phyloP scores from a whole-genome alignment of 768 basidiomycete genomes.

The Gymnopilus junonius region DNA sequence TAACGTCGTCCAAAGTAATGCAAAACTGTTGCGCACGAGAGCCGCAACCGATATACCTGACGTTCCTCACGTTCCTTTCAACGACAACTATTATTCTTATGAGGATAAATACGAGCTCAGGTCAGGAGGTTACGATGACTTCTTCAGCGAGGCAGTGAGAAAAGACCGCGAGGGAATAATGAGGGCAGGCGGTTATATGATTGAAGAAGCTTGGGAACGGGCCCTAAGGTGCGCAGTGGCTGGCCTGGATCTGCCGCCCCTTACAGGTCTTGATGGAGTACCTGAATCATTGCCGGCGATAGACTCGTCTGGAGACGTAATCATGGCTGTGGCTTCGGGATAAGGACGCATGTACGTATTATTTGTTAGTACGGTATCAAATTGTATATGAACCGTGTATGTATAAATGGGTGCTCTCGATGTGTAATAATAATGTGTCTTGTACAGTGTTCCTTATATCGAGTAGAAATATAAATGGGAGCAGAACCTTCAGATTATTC shows the following conservation, averaged over 20 bases:
- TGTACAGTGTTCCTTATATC: background rate
- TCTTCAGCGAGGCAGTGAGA: conserved; percentile 75
- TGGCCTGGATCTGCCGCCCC: conserved; percentile 66
- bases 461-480: background rate
- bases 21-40: conserved; percentile 60
- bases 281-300: conserved; percentile 11
- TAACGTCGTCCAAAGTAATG: conserved; percentile 48
- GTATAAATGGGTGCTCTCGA: background rate
- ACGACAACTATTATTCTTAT: conserved; percentile 78
- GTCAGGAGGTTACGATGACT: conserved; percentile 67
- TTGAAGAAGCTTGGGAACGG: conserved; percentile 87
- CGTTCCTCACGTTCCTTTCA: conserved; percentile 77
- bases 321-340: conserved; percentile 41
- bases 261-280: conserved; percentile 35
- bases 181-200: conserved; percentile 81
- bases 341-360: background rate
- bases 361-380: background rate
- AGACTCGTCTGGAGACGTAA: conserved; percentile 46
- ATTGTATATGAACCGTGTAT: background rate
- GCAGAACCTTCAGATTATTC: conserved; percentile 30
- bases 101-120: conserved; percentile 66
- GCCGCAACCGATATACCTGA: conserved; percentile 76
- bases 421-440: background rate
- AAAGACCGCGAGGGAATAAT: conserved; percentile 79
- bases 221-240: conserved; percentile 76